Percentiles rank a stretch among this genome's conserved stretches.
Evolutionary conservation across 352 stramenopile genomes (phyloP).

Genomic region (Globisporangium sylvaticum): DNA sequence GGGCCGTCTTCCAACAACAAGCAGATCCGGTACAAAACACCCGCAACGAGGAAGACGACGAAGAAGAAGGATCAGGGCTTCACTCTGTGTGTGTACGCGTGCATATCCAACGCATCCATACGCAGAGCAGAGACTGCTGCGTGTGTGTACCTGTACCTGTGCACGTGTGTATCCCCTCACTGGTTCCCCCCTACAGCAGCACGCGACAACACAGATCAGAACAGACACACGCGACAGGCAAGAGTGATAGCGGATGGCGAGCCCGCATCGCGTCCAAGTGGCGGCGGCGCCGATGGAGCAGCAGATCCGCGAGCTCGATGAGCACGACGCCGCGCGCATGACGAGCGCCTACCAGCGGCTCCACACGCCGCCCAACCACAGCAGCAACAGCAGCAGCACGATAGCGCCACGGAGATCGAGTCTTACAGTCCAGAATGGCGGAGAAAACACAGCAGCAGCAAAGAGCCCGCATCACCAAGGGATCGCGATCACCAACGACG

Average conservation of each 20-base stretch:
- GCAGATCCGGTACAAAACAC: background rate
- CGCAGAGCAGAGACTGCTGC: background rate
- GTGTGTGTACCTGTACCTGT: background rate
- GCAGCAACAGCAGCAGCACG: background rate
- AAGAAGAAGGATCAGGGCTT: background rate
- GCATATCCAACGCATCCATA: background rate
- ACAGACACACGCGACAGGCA: too few species aligned
- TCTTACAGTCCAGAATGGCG: background rate
- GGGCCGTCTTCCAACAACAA: background rate
- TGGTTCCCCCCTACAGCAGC: too few species aligned
- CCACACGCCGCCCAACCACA: slow-evolving; percentile 12
- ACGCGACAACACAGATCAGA: background rate
- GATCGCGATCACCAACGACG: slow-evolving; percentile 6
- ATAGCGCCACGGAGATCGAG: background rate
- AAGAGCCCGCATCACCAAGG: slow-evolving; percentile 7
- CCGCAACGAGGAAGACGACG: background rate
- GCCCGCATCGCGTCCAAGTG: slow-evolving; percentile 17
- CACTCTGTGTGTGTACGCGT: background rate
- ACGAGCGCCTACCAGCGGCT: slow-evolving; percentile 13
- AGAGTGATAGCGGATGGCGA: background rate
- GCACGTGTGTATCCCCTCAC: background rate
- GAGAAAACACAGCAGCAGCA: background rate
- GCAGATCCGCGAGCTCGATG: slow-evolving; percentile 20
- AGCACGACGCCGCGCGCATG: background rate
- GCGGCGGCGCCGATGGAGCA: slow-evolving; percentile 19